Conservation (phyloP, 2,329 filamentous ascomycete genomes). For the Penicillium hesseltinei region DNA sequence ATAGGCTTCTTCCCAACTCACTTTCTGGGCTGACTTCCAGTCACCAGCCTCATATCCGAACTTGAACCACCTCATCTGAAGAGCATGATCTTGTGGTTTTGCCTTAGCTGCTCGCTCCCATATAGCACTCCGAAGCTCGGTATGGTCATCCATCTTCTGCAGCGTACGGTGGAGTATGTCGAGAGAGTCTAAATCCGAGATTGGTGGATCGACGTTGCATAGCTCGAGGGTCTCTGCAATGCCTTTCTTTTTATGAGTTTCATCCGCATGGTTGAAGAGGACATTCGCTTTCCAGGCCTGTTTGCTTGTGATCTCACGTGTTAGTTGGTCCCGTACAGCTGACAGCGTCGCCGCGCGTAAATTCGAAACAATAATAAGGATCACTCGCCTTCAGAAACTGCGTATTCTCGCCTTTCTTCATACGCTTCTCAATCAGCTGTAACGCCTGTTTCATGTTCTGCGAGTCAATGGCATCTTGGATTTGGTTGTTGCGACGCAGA, state of each 20-base stretch:
- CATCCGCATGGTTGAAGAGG: constrained; percentile 42
- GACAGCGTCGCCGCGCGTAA: neutral
- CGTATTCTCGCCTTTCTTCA: constrained; percentile 55
- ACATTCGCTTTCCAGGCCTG: constrained; percentile 47
- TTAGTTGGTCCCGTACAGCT: neutral
- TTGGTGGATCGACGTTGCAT: constrained; percentile 43
- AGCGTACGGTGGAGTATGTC: constrained; percentile 45
- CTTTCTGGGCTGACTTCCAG: constrained; percentile 52
- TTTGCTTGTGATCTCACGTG: neutral
- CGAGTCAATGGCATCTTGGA: constrained; percentile 50
- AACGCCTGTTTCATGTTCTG: constrained; percentile 51
- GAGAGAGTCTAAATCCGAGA: constrained; percentile 47
- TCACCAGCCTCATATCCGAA: constrained; percentile 42
- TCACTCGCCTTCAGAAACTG: constrained; percentile 39
- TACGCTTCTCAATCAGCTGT: constrained; percentile 51
- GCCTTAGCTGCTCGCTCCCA: constrained; percentile 50
- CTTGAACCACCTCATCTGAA: constrained; percentile 48
- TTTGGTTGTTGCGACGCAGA: constrained; percentile 48
- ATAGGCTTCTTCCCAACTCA: constrained; percentile 24
- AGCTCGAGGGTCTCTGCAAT: constrained; percentile 43
- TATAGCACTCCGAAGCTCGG: constrained; percentile 35
- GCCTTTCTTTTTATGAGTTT: constrained; percentile 44
- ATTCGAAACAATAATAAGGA: neutral
- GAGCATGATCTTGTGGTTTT: constrained; percentile 43
- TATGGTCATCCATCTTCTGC: constrained; percentile 34